Percentiles rank a stretch among this genome's conserved stretches.
These are phyloP conservation scores for Aspergillus carlsbadensis DNA, from an alignment of 495 filamentous ascomycete species.

Conservation along the genomic window DNA sequence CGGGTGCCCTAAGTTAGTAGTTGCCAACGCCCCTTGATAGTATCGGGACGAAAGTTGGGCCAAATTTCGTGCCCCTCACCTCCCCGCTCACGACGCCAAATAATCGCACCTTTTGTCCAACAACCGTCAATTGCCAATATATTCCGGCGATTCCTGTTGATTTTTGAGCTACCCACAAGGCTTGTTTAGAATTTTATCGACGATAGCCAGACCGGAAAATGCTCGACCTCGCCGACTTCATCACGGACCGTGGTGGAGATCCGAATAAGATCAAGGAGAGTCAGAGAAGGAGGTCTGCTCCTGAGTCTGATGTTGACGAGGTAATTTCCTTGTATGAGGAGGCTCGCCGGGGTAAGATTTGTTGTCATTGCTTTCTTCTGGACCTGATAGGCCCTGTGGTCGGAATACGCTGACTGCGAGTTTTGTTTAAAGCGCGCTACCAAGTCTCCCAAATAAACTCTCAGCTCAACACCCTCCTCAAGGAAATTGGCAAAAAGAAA, in stretches of 20 bases:
- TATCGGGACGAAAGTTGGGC: background rate
- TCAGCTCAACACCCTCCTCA: slow-evolving; percentile 83
- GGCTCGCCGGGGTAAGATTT: slow-evolving; percentile 65
- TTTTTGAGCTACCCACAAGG: background rate
- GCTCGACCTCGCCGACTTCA: slow-evolving; percentile 80
- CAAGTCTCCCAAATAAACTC: slow-evolving; percentile 73
- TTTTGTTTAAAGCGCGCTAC: slow-evolving; percentile 65
- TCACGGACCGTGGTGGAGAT: slow-evolving; percentile 84
- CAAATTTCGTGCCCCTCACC: slow-evolving; percentile 4
- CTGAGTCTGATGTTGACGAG: slow-evolving; percentile 83
- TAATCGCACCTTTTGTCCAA: background rate
- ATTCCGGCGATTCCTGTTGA: background rate
- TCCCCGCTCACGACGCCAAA: slow-evolving; percentile 2
- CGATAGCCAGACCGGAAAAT: slow-evolving; percentile 35
- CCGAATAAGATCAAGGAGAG: slow-evolving; percentile 85
- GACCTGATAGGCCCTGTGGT: too few species aligned
- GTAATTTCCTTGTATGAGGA: slow-evolving; percentile 86
- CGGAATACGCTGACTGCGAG: slow-evolving; percentile 4
- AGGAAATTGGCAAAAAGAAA: slow-evolving; percentile 88
- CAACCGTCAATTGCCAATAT: background rate
- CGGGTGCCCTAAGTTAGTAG: background rate
- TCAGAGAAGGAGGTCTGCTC: slow-evolving; percentile 76
- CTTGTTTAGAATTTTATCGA: background rate
- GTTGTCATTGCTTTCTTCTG: background rate
- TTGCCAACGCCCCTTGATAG: background rate